A percentile compares a stretch with the other conserved stretches of the same genome.
Evolutionary conservation across 164 flowering plant genomes (phyloP).

Genomic region (Kalanchoe fedtschenkoi): DNA sequence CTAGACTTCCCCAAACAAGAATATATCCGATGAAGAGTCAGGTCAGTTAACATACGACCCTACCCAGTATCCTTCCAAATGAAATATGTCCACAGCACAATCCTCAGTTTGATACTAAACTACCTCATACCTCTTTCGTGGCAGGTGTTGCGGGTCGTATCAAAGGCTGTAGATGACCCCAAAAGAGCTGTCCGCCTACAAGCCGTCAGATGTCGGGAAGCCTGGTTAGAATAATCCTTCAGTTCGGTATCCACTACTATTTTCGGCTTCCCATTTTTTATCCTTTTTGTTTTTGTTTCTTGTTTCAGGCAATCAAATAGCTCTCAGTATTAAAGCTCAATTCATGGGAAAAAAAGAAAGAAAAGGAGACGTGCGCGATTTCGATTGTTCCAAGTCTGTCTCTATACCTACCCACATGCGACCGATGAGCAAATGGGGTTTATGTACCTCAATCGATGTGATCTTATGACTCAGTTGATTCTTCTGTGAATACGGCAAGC

Average conservation of each 20-base stretch:
- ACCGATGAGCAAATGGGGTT: no score
- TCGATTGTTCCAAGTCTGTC: no score
- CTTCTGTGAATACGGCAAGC: no score
- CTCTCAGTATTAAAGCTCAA: not conserved
- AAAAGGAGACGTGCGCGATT: no score
- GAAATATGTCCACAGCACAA: no score
- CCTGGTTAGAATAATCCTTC: constrained; percentile 42
- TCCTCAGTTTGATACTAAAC: no score
- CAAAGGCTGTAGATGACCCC: constrained; percentile 80
- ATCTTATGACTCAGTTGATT: no score
- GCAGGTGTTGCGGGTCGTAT: constrained; percentile 53
- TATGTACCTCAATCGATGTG: no score
- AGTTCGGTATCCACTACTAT: not conserved
- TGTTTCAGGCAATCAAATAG: not conserved
- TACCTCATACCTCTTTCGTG: constrained; percentile 7
- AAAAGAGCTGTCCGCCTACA: constrained; percentile 82
- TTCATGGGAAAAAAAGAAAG: not conserved
- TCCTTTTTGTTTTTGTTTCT: not conserved
- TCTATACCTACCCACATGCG: no score
- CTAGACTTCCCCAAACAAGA: constrained; percentile 53
- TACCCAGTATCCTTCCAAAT: not conserved
- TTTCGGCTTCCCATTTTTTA: not conserved
- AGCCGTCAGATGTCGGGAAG: constrained; percentile 83
- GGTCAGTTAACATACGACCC: constrained; percentile 26
- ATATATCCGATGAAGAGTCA: constrained; percentile 67